Evolutionary conservation across 345 rosid genomes (phyloP).

Genomic region (Salix arbutifolia): DNA sequence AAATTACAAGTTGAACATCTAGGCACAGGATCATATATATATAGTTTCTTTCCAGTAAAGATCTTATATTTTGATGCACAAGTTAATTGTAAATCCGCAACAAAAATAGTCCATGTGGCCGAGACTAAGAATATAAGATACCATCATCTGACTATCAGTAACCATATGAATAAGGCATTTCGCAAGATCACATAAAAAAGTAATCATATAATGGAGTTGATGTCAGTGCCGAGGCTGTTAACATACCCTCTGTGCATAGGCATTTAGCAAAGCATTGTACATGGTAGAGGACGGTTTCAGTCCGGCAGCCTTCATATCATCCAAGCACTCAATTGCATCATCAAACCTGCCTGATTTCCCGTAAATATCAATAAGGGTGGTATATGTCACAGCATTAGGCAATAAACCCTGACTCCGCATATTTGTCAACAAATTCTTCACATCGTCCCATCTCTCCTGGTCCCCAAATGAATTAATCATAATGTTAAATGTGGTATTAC

Average conservation of each 20-base stretch:
- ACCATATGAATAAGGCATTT: neutral
- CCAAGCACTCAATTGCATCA: slow-evolving; percentile 86
- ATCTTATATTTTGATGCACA: neutral
- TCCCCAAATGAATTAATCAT: slow-evolving; percentile 80
- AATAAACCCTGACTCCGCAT: slow-evolving; percentile 66
- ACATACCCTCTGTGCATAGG: slow-evolving; percentile 92
- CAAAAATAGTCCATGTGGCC: neutral
- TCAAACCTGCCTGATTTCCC: slow-evolving; percentile 82
- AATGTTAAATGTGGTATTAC: slow-evolving; percentile 76
- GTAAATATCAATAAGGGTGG: slow-evolving; percentile 81
- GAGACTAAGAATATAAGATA: neutral
- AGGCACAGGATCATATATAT: neutral
- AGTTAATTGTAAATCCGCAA: neutral
- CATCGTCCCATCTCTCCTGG: slow-evolving; percentile 80
- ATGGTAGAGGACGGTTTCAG: slow-evolving; percentile 74
- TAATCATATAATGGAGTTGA: slow-evolving; percentile 1
- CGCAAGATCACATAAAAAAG: neutral
- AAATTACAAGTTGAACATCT: neutral
- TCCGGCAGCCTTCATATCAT: slow-evolving; percentile 77
- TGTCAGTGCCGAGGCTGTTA: slow-evolving; percentile 5
- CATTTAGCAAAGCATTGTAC: slow-evolving; percentile 96
- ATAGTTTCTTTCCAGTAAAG: neutral
- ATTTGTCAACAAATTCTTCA: slow-evolving; percentile 58
- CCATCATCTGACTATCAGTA: neutral
- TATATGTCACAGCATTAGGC: slow-evolving; percentile 74